phyloP scores from a whole-genome alignment of 257 asterid species.

The Solanum corneliomulleri region DNA sequence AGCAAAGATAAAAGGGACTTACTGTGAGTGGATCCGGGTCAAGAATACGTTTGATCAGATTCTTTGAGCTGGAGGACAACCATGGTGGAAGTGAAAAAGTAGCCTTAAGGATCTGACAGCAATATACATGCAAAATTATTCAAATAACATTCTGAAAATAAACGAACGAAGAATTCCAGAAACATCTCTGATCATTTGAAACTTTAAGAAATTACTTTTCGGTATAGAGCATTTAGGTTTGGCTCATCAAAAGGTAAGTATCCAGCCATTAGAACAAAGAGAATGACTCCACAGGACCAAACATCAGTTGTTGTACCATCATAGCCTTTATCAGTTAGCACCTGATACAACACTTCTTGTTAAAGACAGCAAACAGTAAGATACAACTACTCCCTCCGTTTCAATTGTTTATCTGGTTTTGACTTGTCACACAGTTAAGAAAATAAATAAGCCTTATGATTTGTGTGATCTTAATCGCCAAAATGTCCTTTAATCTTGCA shows the following conservation, averaged over 20 bases:
- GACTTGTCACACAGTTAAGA: neutral
- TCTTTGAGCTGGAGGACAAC: constrained; percentile 58
- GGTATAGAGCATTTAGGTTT: constrained; percentile 42
- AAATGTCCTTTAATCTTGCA: neutral
- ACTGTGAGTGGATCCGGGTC: constrained; percentile 70
- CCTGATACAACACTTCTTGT: constrained; percentile 27
- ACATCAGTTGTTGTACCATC: constrained; percentile 72
- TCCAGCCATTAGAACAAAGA: constrained; percentile 74
- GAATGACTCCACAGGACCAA: constrained; percentile 90
- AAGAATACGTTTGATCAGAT: constrained; percentile 48
- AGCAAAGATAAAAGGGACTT: constrained; percentile 17
- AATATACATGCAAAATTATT: neutral
- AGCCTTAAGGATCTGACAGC: constrained; percentile 46
- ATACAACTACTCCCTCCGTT: neutral
- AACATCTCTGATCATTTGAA: neutral
- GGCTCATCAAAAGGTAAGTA: constrained; percentile 73
- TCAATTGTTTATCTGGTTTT: neutral
- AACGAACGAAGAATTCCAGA: neutral
- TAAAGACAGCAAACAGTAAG: constrained; percentile 8
- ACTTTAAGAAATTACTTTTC: constrained; percentile 30
- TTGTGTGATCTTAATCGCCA: neutral
- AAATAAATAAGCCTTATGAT: neutral
- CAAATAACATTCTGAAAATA: neutral
- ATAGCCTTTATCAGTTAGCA: constrained; percentile 60
- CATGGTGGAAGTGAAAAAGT: constrained; percentile 58